Evolutionary conservation across 306 rosid genomes (phyloP).

Genomic region (Delonix regia): DNA sequence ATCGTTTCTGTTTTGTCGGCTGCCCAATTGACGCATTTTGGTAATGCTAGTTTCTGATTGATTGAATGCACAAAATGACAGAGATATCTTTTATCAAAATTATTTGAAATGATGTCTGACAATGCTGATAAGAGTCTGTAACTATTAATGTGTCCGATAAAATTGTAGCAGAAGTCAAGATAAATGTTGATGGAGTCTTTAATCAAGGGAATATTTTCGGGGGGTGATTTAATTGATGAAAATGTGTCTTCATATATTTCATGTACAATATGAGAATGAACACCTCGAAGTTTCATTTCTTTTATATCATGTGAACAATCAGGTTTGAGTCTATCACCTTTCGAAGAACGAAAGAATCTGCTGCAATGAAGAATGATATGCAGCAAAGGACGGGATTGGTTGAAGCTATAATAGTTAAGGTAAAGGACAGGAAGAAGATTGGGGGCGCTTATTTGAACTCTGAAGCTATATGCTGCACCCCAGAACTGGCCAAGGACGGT

Average conservation of each 20-base stretch:
- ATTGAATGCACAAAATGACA: conserved; percentile 12
- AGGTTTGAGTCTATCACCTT: conserved; percentile 75
- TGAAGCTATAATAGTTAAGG: conserved; percentile 67
- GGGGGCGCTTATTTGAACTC: conserved; percentile 74
- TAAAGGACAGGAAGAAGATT: conserved; percentile 61
- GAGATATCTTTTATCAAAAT: background rate
- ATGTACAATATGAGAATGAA: conserved; percentile 7
- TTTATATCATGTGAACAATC: conserved; percentile 34
- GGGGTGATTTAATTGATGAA: conserved; percentile 13
- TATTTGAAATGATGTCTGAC: background rate
- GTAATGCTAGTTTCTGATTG: background rate
- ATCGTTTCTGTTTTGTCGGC: background rate
- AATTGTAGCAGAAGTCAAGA: conserved; percentile 7
- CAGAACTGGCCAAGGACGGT: conserved; percentile 63
- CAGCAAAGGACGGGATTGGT: conserved; percentile 75
- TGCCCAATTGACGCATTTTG: conserved; percentile 30
- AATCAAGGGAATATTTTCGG: background rate
- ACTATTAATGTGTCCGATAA: background rate
- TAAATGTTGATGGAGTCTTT: background rate
- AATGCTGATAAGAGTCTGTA: background rate
- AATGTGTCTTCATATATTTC: conserved; percentile 1
- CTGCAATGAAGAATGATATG: conserved; percentile 59
- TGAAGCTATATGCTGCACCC: conserved; percentile 70
- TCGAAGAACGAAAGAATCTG: conserved; percentile 63
- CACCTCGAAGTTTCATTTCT: conserved; percentile 23